Percentiles rank a stretch among this genome's conserved stretches.
Evolutionary conservation across 1,139 yeast species (phyloP).

Genomic region (Candida freyschussii): DNA sequence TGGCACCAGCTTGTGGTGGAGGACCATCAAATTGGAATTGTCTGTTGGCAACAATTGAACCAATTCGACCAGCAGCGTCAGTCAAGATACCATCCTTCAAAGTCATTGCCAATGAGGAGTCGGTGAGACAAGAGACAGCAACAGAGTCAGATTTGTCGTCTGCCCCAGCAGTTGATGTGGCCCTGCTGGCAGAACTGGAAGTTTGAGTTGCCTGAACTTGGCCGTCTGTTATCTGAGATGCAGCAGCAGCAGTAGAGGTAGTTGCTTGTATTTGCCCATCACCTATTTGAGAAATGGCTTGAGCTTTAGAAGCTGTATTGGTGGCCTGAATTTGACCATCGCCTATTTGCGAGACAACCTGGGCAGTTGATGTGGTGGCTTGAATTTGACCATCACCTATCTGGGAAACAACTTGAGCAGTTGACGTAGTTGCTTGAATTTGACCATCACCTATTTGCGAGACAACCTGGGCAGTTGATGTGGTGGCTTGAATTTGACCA

Average conservation of each 20-base stretch:
- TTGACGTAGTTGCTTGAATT: conserved; percentile 18
- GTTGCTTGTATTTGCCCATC: conserved; percentile 28
- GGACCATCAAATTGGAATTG: conserved; percentile 91
- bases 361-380: conserved; percentile 32
- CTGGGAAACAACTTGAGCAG: conserved; percentile 39
- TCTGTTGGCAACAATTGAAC: conserved; percentile 79
- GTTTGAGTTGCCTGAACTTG: conserved; percentile 21
- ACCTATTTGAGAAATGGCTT: conserved; percentile 32
- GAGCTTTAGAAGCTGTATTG: conserved; percentile 23
- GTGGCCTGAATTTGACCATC: conserved; percentile 27
- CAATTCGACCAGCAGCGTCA: conserved; percentile 66
- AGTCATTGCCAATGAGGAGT: conserved; percentile 50
- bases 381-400: conserved; percentile 55
- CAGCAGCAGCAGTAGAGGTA: conserved; percentile 25
- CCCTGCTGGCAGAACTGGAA: conserved; percentile 21
- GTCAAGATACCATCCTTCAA: conserved; percentile 50
- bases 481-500: conserved; percentile 55
- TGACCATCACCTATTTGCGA: conserved; percentile 27
- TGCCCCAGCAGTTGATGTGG: conserved; percentile 29
- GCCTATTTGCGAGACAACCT: conserved; percentile 21
- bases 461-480: conserved; percentile 23
- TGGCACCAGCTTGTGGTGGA: conserved; percentile 87
- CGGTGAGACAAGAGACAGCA: conserved; percentile 45
- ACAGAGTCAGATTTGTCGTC: conserved; percentile 30
- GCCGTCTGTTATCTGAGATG: conserved; percentile 32